Percentiles rank a stretch among this genome's conserved stretches.
Conservation (phyloP, 495 filamentous ascomycete species). For the Tetracladium setigerum region DNA sequence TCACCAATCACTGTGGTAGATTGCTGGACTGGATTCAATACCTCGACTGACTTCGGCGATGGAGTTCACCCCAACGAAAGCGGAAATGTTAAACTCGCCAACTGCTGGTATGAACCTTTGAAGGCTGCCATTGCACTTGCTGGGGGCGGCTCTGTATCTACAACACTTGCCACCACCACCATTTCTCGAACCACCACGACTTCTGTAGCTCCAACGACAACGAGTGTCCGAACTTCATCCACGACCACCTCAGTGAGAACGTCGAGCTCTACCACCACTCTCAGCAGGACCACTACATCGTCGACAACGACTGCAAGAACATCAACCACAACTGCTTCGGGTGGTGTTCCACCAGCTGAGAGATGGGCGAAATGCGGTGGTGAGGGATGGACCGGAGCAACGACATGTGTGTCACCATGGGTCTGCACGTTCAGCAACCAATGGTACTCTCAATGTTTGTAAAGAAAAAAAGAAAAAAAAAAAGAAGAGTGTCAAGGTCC, state of each 20-base stretch:
- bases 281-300: no score
- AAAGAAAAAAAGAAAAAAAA: no score
- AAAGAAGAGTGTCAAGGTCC: no score
- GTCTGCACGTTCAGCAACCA: constrained; percentile 1
- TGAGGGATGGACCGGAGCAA: background rate
- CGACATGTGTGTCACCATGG: constrained; percentile 1
- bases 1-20: constrained; percentile 37
- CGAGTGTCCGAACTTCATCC: no score
- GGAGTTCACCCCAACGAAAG: constrained; percentile 37
- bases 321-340: no score
- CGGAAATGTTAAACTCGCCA: constrained; percentile 33
- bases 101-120: constrained; percentile 25
- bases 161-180: no score
- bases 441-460: constrained; percentile 13
- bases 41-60: constrained; percentile 27
- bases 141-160: background rate
- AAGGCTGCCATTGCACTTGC: background rate
- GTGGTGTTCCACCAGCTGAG: background rate
- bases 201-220: no score
- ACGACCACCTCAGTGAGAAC: no score
- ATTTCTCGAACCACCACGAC: no score
- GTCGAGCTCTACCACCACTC: no score
- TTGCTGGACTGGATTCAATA: constrained; percentile 34
- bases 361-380: constrained; percentile 9
- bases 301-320: no score